Evolutionary conservation across 768 basidiomycete species (phyloP), one percentile per base, ranked within the genome.

Genomic region (Tulasnella sp.): DNA sequence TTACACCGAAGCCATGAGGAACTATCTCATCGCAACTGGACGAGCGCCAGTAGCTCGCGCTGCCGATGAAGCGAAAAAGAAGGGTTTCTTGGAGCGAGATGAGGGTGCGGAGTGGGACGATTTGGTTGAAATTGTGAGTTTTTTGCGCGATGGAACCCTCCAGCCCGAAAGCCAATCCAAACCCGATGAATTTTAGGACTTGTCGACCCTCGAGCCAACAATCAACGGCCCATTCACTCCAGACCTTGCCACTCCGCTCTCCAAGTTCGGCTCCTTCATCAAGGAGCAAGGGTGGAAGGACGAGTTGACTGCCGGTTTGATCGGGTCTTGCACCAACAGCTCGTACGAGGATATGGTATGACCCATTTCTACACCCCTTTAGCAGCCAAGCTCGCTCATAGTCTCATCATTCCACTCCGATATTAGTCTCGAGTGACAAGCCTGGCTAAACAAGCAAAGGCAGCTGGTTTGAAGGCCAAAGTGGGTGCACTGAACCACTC

Each of bases 291-390:
- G 93, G 16, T 99, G 97, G 95, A 96, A 95, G 85, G 94, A 96
- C 83, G 93, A 95, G 84, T 87, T 99, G 75, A 93, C 96, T 16
- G 97, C 96, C 34, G 91, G 89, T 74, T 88, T 99, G 38, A 99
- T 99, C 83, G 98, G 98, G 34, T 98, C 96, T n/a, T 99, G 98
- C 85, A 99, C 98, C 40, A 99, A 99, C 85, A 98, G 96, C 80
- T 98, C 96, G 7, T 99, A 99, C 84, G 95, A 97, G 84, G 95
- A 96, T 84, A 92, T 96, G 95, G 94, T 94, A 80, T 34, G 85
- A 79, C 58, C 78, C 40, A 18, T 77, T 44, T 76, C n/a, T n/a
- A n/a, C n/a, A n/a, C n/a, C n/a, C n/a, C n/a, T n/a, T n/a, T n/a
- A n/a, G n/a, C n/a, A 34, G 3, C 10, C 3, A 16, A 7, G 7